Base-by-base conservation (phyloP, 805 yeast genomes). In the Saccharomycopsis sp. region DNA sequence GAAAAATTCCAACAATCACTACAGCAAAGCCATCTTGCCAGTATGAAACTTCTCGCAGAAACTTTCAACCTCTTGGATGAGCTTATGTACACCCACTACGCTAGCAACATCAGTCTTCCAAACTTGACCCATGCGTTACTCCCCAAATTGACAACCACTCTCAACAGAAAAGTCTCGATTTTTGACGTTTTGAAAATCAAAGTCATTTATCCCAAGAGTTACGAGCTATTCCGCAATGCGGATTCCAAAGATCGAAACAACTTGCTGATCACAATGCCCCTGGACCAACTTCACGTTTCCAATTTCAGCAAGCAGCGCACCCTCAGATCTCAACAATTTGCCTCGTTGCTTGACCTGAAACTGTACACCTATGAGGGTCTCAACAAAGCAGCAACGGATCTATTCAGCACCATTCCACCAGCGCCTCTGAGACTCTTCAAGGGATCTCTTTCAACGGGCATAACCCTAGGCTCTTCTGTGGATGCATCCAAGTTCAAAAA, bases 11-110 rank as follows among this genome's bases (percentile, higher is more conserved):
- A n/a, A n/a, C n/a, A n/a, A n/a, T n/a, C n/a, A n/a, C n/a, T n/a
- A n/a, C n/a, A n/a, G n/a, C n/a, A n/a, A n/a, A n/a, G n/a, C n/a
- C n/a, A n/a, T n/a, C n/a, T n/a, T n/a, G n/a, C n/a, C n/a, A n/a
- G 23, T 9, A 12, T 40, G 10, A 21, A 9, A 15, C 12, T 34
- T 13, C 29, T 43, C 2, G 26, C 8, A 3, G 32, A 13, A 25
- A 20, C 39, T n/a, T 40, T 43, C 23, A 8, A 29, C 5, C 30
- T 31, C 4, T 35, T 43, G 34, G 47, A 43, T 21, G 35, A 35
- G 19, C 12, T 43, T 5, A 12, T 39, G 4, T 37, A 33, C 23
- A 34, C 13, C 17, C 32, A 43, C 27, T 43, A 39, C 21, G 17
- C 29, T 3, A 35, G 22, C 20, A 43, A 43, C 30, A 26, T 33